phyloP scores from a whole-genome alignment of 2,329 filamentous ascomycete genomes.

The Claviceps digitariae region DNA sequence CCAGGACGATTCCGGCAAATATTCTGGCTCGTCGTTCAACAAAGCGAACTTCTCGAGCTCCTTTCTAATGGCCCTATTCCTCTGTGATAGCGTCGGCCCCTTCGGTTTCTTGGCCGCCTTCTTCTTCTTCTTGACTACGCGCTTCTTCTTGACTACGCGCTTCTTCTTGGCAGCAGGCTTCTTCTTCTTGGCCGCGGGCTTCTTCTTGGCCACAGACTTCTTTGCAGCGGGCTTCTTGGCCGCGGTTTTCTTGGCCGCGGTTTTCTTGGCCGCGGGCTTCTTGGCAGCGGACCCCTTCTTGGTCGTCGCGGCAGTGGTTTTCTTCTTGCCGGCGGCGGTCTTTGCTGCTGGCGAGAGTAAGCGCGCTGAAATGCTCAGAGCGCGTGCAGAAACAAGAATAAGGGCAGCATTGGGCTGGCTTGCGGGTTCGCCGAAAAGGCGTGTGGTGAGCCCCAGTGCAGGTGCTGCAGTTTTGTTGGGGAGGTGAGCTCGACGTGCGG shows the following conservation, averaged over 20 bases:
- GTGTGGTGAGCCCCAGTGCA: constrained; percentile 9
- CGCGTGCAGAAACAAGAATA: constrained; percentile 8
- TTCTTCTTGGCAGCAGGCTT: constrained; percentile 20
- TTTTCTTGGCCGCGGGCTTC: constrained; percentile 6
- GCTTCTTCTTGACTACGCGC: constrained; percentile 9
- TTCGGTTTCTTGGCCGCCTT: no score
- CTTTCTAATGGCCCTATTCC: constrained; percentile 19
- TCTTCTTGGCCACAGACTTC: constrained; percentile 10
- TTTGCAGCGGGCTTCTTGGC: constrained; percentile 8
- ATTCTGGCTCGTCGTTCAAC: constrained; percentile 25
- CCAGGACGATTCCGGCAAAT: constrained; percentile 22
- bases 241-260: constrained; percentile 17
- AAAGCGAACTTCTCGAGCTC: constrained; percentile 29
- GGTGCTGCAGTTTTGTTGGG: constrained; percentile 7
- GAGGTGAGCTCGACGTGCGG: constrained; percentile 21
- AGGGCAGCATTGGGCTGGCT: constrained; percentile 2
- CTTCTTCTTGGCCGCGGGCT: constrained; percentile 11
- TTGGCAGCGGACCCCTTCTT: constrained; percentile 18
- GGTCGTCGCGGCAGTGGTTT: constrained; percentile 1
- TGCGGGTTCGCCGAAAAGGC: not conserved
- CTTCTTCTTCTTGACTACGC: constrained; percentile 19
- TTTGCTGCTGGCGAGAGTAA: constrained; percentile 13
- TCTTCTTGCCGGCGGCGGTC: constrained; percentile 7
- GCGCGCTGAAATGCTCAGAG: constrained; percentile 17
- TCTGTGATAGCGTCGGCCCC: no score